Conservation (phyloP, 164 flowering plant genomes). For the Umbilicus rupestris region DNA sequence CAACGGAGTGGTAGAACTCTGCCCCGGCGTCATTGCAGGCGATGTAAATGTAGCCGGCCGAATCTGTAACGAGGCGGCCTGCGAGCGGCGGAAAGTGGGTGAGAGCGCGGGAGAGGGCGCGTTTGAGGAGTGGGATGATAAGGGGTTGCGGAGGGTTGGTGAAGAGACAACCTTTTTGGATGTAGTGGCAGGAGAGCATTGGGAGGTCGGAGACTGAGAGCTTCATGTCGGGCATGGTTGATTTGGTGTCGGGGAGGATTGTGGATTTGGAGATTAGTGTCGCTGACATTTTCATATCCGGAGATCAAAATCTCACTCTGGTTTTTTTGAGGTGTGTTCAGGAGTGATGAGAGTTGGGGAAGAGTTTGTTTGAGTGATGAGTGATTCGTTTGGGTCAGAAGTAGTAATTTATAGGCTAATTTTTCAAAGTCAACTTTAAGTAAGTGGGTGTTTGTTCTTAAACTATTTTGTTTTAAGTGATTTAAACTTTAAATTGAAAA, state of each 20-base stretch:
- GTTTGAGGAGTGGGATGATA: conserved; percentile 21
- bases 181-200: conserved; percentile 58
- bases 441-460: too few species aligned
- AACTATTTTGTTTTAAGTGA: too few species aligned
- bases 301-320: too few species aligned
- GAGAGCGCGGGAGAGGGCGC: conserved; percentile 32
- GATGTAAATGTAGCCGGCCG: conserved; percentile 33
- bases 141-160: conserved; percentile 20
- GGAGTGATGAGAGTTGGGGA: background rate
- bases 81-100: conserved; percentile 55
- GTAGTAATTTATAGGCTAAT: too few species aligned
- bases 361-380: background rate
- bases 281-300: background rate
- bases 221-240: conserved; percentile 29
- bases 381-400: background rate
- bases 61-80: conserved; percentile 42
- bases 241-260: conserved; percentile 26
- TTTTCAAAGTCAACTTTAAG: too few species aligned
- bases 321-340: too few species aligned
- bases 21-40: conserved; percentile 52
- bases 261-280: conserved; percentile 28
- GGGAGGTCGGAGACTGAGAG: conserved; percentile 56
- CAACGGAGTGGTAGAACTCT: conserved; percentile 36
- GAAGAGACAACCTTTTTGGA: conserved; percentile 50
- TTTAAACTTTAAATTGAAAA: too few species aligned